Evolutionary conservation across 257 asterid genomes (phyloP).

Genomic region (Striga asiatica): DNA sequence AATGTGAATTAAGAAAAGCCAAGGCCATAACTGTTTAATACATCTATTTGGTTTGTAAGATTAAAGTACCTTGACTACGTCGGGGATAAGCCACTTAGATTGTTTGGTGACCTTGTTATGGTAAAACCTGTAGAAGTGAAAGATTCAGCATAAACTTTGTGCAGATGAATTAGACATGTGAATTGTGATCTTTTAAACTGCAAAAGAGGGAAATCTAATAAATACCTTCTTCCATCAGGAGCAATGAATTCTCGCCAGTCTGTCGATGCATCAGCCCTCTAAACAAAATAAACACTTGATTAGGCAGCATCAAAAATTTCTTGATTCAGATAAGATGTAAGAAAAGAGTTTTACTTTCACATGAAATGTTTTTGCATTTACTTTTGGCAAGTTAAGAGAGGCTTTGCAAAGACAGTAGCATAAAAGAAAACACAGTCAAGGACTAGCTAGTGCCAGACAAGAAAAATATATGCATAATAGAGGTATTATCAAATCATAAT

Average conservation of each 20-base stretch:
- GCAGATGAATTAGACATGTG: conserved; percentile 3
- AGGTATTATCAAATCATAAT: neutral
- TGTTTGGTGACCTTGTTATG: conserved; percentile 51
- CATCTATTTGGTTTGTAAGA: conserved; percentile 9
- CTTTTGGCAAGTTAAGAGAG: conserved; percentile 15
- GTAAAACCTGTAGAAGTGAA: conserved; percentile 44
- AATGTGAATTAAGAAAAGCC: too few species aligned
- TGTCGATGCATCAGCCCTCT: conserved; percentile 95
- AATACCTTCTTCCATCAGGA: conserved; percentile 74
- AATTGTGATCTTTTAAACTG: neutral
- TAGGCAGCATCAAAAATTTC: too few species aligned
- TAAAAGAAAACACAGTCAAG: neutral
- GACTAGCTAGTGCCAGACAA: neutral
- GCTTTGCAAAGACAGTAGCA: neutral
- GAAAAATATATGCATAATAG: conserved; percentile 9
- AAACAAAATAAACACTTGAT: conserved; percentile 26
- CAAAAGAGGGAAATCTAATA: conserved; percentile 11
- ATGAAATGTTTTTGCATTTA: too few species aligned
- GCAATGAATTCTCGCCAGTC: conserved; percentile 80
- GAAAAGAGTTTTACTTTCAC: too few species aligned
- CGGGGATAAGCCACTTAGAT: conserved; percentile 86
- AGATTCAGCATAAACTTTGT: conserved; percentile 13
- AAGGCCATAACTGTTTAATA: too few species aligned
- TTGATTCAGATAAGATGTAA: too few species aligned
- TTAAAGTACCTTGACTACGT: conserved; percentile 63